phyloP scores from a whole-genome alignment of 2,329 filamentous ascomycete genomes.

The Cladosporium sp. region DNA sequence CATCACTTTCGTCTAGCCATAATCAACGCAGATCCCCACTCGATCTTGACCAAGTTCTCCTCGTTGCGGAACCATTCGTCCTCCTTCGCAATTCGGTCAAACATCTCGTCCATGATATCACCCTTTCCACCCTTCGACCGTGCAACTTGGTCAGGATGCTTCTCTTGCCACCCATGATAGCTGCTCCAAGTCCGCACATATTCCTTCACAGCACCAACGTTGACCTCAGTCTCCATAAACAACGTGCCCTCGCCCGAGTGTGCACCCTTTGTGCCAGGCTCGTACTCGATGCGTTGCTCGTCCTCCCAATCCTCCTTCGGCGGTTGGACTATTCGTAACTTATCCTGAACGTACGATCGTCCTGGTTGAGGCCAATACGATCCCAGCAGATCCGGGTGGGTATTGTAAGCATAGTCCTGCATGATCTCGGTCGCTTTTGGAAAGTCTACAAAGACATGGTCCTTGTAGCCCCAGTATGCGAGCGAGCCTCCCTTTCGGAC shows the following conservation, averaged over 20 bases:
- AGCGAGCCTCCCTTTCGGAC: slow-evolving; percentile 54
- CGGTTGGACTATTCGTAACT: slow-evolving; percentile 50
- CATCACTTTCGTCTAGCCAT: slow-evolving; percentile 42
- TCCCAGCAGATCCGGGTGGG: slow-evolving; percentile 48
- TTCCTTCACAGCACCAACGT: slow-evolving; percentile 56
- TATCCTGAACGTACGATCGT: slow-evolving; percentile 50
- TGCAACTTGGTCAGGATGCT: slow-evolving; percentile 48
- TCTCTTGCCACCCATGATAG: slow-evolving; percentile 56
- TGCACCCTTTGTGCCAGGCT: slow-evolving; percentile 46
- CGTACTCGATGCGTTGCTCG: slow-evolving; percentile 53
- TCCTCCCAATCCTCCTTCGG: slow-evolving; percentile 51
- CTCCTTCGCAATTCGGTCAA: slow-evolving; percentile 54
- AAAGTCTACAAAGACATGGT: slow-evolving; percentile 56
- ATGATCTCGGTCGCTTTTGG: slow-evolving; percentile 51
- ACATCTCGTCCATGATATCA: slow-evolving; percentile 60
- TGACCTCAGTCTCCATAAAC: slow-evolving; percentile 54
- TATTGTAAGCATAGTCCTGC: slow-evolving; percentile 53
- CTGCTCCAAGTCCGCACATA: slow-evolving; percentile 60
- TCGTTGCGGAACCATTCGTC: slow-evolving; percentile 51
- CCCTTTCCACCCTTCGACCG: slow-evolving; percentile 53
- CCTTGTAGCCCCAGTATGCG: slow-evolving; percentile 65
- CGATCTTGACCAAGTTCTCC: slow-evolving; percentile 49
- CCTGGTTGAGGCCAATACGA: slow-evolving; percentile 61
- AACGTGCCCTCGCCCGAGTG: slow-evolving; percentile 38
- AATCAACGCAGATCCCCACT: slow-evolving; percentile 60